Conservation (phyloP, 1,284 basidiomycete species). For the Phellinidium pouzarii region DNA sequence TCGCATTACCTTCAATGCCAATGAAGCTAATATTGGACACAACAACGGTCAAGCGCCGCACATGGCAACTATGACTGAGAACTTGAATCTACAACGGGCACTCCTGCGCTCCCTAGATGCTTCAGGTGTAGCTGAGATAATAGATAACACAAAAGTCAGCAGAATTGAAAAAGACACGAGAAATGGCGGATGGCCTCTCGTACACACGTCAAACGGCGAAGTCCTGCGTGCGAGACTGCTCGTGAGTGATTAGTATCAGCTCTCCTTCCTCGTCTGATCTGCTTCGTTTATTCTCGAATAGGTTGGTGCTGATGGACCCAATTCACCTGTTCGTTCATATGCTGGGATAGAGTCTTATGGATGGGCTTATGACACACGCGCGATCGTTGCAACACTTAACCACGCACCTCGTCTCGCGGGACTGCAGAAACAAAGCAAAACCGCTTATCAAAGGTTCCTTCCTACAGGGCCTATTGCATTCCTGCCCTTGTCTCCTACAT, state of each 20-base stretch:
- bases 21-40: slow-evolving; percentile 35
- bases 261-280: neutral
- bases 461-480: slow-evolving; percentile 95
- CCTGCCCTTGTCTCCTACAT: slow-evolving; percentile 73
- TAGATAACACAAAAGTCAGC: slow-evolving; percentile 65
- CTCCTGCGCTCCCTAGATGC: slow-evolving; percentile 54
- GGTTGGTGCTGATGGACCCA: slow-evolving; percentile 94
- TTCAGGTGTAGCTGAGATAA: slow-evolving; percentile 41
- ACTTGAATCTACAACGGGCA: slow-evolving; percentile 83
- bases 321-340: slow-evolving; percentile 88
- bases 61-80: slow-evolving; percentile 85
- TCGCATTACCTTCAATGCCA: slow-evolving; percentile 64
- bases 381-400: slow-evolving; percentile 83
- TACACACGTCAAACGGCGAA: slow-evolving; percentile 60
- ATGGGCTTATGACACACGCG: slow-evolving; percentile 88
- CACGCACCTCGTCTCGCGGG: slow-evolving; percentile 52
- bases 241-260: slow-evolving; percentile 36
- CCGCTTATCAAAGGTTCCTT: slow-evolving; percentile 92
- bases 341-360: slow-evolving; percentile 86
- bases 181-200: slow-evolving; percentile 63
- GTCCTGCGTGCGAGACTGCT: slow-evolving; percentile 64
- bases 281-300: slow-evolving; percentile 29
- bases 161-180: slow-evolving; percentile 40
- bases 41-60: slow-evolving; percentile 26
- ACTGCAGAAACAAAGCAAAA: slow-evolving; percentile 62